These are phyloP conservation scores for Emericellopsis atlantica DNA, from an alignment of 2,329 filamentous ascomycete genomes.

Conservation along the genomic window DNA sequence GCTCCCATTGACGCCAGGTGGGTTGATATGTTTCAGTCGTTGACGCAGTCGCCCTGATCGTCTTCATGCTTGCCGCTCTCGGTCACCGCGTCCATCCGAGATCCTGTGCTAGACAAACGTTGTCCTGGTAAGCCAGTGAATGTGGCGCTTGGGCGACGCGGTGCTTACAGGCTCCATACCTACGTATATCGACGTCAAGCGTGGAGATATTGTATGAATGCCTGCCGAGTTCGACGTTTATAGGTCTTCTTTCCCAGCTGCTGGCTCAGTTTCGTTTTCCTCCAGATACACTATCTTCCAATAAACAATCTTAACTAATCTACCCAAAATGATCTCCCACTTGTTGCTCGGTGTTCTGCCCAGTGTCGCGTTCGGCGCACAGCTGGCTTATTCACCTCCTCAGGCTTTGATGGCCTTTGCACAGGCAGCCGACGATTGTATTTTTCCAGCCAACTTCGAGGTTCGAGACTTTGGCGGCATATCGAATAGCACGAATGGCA, in stretches of 20 bases:
- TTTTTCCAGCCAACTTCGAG: conserved; percentile 23
- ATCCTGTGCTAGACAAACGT: no score
- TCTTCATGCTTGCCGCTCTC: not conserved
- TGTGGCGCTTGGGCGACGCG: no score
- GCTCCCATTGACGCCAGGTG: no score
- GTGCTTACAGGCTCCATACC: not conserved
- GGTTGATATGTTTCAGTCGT: no score
- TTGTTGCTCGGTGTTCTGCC: conserved; percentile 7
- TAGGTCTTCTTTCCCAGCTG: not conserved
- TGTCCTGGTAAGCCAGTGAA: no score
- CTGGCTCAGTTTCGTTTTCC: not conserved
- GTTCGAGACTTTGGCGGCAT: conserved; percentile 23
- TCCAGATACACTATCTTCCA: not conserved
- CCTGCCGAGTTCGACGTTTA: not conserved
- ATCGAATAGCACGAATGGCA: conserved; percentile 17
- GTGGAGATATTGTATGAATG: not conserved
- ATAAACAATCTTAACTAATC: not conserved
- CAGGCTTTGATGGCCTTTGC: conserved; percentile 10
- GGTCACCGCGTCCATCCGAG: not conserved
- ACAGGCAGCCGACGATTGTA: conserved; percentile 15
- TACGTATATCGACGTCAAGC: not conserved
- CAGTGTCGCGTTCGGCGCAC: conserved; percentile 8
- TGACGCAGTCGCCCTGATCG: no score
- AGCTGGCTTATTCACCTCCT: conserved; percentile 13
- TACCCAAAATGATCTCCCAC: not conserved